Percentiles rank a stretch among this genome's conserved stretches.
Evolutionary conservation across 2,329 filamentous ascomycete species (phyloP).

Genomic region (Trichothecium sympodiale): DNA sequence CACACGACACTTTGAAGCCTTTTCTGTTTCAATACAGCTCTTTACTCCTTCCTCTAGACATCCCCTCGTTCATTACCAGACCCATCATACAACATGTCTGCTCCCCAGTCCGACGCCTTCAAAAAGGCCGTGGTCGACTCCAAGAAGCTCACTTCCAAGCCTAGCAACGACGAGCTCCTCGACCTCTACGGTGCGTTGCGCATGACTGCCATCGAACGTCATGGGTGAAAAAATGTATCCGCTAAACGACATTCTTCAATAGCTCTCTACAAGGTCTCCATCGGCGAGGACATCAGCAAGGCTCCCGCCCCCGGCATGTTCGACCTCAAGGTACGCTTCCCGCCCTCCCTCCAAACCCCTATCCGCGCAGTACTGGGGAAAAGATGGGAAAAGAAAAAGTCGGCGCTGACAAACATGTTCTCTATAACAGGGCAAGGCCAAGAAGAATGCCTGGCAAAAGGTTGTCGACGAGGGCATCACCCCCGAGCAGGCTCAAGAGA

Average conservation of each 20-base stretch:
- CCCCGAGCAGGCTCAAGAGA: constrained; percentile 57
- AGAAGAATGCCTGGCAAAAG: constrained; percentile 68
- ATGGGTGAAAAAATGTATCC: neutral
- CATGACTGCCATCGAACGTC: too few species aligned
- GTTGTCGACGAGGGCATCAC: constrained; percentile 52
- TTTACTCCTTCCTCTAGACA: too few species aligned
- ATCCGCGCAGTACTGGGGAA: neutral
- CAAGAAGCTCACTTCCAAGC: constrained; percentile 57
- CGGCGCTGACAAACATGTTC: constrained; percentile 2
- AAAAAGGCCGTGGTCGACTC: constrained; percentile 48
- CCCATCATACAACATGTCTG: constrained; percentile 7
- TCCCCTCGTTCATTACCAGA: too few species aligned
- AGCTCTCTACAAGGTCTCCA: constrained; percentile 50
- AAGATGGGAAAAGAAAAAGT: too few species aligned
- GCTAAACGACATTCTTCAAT: too few species aligned
- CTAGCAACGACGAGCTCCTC: constrained; percentile 52
- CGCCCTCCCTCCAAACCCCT: neutral
- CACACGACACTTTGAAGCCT: too few species aligned
- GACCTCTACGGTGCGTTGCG: constrained; percentile 42
- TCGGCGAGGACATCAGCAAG: constrained; percentile 42
- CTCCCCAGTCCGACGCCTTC: constrained; percentile 26
- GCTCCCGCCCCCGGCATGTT: constrained; percentile 57
- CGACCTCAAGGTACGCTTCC: constrained; percentile 47
- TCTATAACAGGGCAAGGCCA: constrained; percentile 68
- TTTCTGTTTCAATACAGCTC: too few species aligned